Percentiles rank a stretch among this genome's conserved stretches.
Evolutionary conservation across 2,329 filamentous ascomycete species (phyloP).

Genomic region (Sarocladium kiliense): DNA sequence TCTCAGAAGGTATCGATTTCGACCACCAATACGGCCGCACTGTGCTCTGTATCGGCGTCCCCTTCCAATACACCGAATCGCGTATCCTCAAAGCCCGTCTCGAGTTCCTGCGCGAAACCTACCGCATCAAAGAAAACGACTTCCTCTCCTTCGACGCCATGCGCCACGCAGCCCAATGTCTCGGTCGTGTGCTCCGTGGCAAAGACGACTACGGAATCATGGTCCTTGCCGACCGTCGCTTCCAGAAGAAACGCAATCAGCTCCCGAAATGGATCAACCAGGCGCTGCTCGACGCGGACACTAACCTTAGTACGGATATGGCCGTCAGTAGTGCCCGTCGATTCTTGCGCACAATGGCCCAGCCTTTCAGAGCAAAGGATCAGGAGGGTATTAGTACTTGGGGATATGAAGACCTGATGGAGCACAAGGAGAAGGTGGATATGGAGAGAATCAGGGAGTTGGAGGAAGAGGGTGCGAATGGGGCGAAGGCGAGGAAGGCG

Average conservation of each 20-base stretch:
- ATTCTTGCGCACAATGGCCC: slow-evolving; percentile 87
- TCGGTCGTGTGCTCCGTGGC: slow-evolving; percentile 88
- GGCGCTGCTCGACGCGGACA: slow-evolving; percentile 76
- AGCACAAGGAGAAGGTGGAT: slow-evolving; percentile 71
- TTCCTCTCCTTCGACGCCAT: slow-evolving; percentile 98
- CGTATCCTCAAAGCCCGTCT: slow-evolving; percentile 92
- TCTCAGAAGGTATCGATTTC: slow-evolving; percentile 97
- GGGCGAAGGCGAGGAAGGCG: slow-evolving; percentile 12
- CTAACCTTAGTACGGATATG: slow-evolving; percentile 93
- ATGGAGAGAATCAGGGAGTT: slow-evolving; percentile 62
- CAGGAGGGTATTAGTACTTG: slow-evolving; percentile 93
- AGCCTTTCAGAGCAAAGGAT: slow-evolving; percentile 75
- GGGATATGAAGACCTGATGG: slow-evolving; percentile 73
- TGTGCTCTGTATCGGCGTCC: slow-evolving; percentile 92
- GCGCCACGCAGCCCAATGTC: slow-evolving; percentile 95
- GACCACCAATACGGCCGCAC: slow-evolving; percentile 97
- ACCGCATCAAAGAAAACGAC: slow-evolving; percentile 93
- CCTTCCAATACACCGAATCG: slow-evolving; percentile 98
- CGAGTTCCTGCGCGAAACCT: slow-evolving; percentile 94
- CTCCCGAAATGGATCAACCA: slow-evolving; percentile 96
- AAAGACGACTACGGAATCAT: slow-evolving; percentile 99
- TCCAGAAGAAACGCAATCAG: slow-evolving; percentile 85
- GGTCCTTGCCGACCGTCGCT: slow-evolving; percentile 91
- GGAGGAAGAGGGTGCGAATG: slow-evolving; percentile 30
- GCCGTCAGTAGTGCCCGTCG: slow-evolving; percentile 83